Percentiles rank a stretch among this genome's conserved stretches.
phyloP scores from a whole-genome alignment of 2,329 filamentous ascomycete species.

The Cryoendolithus antarcticus region DNA sequence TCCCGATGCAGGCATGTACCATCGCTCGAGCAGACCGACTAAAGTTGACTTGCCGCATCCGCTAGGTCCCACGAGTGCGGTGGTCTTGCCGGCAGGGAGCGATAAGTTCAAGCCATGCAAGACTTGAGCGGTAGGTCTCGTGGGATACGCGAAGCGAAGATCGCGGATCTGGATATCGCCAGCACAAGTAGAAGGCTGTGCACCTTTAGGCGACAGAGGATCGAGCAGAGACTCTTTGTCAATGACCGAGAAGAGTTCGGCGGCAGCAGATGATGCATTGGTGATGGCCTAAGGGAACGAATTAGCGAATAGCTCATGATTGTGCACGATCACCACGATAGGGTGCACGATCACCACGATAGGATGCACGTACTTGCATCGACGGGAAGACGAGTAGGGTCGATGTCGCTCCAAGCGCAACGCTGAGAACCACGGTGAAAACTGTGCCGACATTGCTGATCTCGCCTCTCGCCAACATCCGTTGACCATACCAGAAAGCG shows the following conservation, averaged over 20 bases:
- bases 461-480: slow-evolving; percentile 23
- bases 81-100: slow-evolving; percentile 30
- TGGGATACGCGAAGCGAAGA: slow-evolving; percentile 61
- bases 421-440: slow-evolving; percentile 23
- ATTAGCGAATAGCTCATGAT: too few species aligned
- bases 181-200: slow-evolving; percentile 10
- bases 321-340: too few species aligned
- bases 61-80: slow-evolving; percentile 30
- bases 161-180: slow-evolving; percentile 49
- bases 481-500: slow-evolving; percentile 34
- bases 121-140: slow-evolving; percentile 25
- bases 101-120: slow-evolving; percentile 23
- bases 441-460: slow-evolving; percentile 23
- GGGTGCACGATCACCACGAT: too few species aligned
- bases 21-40: slow-evolving; percentile 22
- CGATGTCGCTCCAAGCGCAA: slow-evolving; percentile 27
- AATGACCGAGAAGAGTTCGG: slow-evolving; percentile 30
- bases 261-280: slow-evolving; percentile 30
- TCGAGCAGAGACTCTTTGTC: slow-evolving; percentile 29
- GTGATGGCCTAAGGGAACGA: slow-evolving; percentile 18
- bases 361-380: too few species aligned
- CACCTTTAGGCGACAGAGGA: slow-evolving; percentile 19
- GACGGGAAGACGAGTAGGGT: slow-evolving; percentile 26
- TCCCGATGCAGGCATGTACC: slow-evolving; percentile 21
- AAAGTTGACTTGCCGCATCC: slow-evolving; percentile 29